A percentile compares a stretch with the other conserved stretches of the same genome.
phyloP scores from a whole-genome alignment of 2,329 filamentous ascomycete species.

The Dactylellina leptospora region DNA sequence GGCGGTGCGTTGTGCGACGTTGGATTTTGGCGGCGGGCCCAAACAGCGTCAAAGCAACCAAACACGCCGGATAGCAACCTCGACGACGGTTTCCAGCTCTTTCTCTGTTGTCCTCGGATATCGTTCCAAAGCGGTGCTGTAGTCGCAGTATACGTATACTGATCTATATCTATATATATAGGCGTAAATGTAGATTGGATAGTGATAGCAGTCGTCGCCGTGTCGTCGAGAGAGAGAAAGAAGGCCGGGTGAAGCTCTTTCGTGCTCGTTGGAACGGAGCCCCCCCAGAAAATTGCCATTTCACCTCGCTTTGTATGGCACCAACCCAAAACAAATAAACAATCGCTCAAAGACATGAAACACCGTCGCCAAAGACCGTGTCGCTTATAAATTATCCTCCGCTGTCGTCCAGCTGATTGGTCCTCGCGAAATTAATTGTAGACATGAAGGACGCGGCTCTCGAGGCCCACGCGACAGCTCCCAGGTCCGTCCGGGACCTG shows the following conservation, averaged over 20 bases:
- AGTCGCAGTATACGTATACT: no score
- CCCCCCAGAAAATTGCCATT: no score
- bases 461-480: conserved; percentile 55
- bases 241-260: neutral
- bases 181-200: no score
- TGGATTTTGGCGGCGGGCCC: neutral
- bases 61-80: neutral
- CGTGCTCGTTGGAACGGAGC: no score
- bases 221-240: neutral
- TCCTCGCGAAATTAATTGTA: neutral
- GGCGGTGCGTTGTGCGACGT: neutral
- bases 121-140: no score
- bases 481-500: conserved; percentile 52
- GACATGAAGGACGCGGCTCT: conserved; percentile 15
- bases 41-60: neutral
- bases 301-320: conserved; percentile 7
- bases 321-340: conserved; percentile 5
- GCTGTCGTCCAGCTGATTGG: neutral
- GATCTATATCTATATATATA: no score
- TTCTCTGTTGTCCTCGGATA: neutral
- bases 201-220: neutral
- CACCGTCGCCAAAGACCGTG: neutral
- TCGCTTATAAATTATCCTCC: neutral
- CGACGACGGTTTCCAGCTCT: neutral
- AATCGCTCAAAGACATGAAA: conserved; percentile 1